Base-by-base conservation (phyloP, 2,329 filamentous ascomycete species). In the Fusarium beomiforme region DNA sequence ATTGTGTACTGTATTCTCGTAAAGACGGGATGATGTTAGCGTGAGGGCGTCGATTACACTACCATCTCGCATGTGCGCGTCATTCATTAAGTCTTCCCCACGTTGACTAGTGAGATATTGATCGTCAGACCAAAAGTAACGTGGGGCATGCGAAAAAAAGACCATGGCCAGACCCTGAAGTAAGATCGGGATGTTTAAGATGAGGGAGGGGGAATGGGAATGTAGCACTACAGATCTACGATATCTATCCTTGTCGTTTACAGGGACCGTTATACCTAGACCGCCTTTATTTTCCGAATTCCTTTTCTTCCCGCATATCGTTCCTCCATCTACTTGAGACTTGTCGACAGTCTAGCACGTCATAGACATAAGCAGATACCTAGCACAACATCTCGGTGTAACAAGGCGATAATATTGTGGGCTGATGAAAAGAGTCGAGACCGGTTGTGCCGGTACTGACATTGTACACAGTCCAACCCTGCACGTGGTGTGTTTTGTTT, bases 21-120 rank as follows among this genome's bases (percentile, higher is more conserved):
- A 63, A 63, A 68, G 49, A 68, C 36, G 41, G 57, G 24, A 42
- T 23, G 53, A 58, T n/a, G 9, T 59, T 50, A 59, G 43, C 19
- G 23, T 6, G 31, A 33, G 9, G 31, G 17, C 23, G 23, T 72
- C 70, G 24, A 73, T 72, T 73, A 72, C 70, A 56, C 70, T 57
- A 68, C 57, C 44, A 68, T 54, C 39, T 68, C 23, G 62, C 61
- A 73, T 73, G 70, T 72, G 70, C 70, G 70, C 70, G 67, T 72
- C 70, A 72, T 72, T 43, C 34, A 71, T 67, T 29, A 50, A 31
- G 24, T 21, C 37, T 21, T 49, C 21, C 55, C 51, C 69, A 71
- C 60, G 59, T 55, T 34, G 12, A 29, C 31, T 24, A 41, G 19
- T 37, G 12, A 21, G 19, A 21, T 21, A n/a, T 12, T 21, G n/a